Evolutionary conservation across 2,329 filamentous ascomycete genomes (phyloP), one percentile per base, ranked within the genome.

Genomic region (Colletotrichum lentis): DNA sequence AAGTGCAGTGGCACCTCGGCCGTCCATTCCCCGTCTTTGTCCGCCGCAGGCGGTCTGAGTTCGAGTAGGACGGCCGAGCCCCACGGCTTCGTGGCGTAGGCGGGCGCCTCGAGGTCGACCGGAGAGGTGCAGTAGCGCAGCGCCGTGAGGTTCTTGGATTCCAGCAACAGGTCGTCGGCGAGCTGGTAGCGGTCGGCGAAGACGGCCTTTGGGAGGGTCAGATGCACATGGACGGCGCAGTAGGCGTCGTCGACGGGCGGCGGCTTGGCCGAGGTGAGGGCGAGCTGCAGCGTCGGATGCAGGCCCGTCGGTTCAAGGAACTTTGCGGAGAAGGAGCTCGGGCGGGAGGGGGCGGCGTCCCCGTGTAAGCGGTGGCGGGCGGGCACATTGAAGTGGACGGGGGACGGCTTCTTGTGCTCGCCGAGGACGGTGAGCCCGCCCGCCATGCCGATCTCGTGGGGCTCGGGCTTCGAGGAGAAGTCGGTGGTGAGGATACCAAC

Each of bases 131-230:
- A 85, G 71, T 90, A 88, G 52, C 85, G 88, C 47, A 96, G 80
- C 2, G 86, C 82, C 2, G 85, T 83, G 22, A 97, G 84, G 74
- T 96, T 93, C 74, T 97, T 93, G 0, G 93, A 94, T 3, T 87
- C 79, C 37, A 97, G 85, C 79, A 96, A 96, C 5, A 97, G 84
- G 0, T 86, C 79, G 76, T 94, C 92, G 27, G 82, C 84, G 69
- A 97, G 86, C 78, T 97, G 93, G 79, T 97, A 96, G 74, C 90
- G 90, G 81, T 98, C 95, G 46, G 91, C 88, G 78, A 98, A 97
- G 70, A 97, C 84, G 56, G 85, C 80, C 31, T 90, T 91, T 1
- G 95, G 94, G 3, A 97, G 86, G 0, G 93, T 96, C 31, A 97
- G 80, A 78, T 97, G 93, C 12, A 91, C 86, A 78, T 97, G 90